Evolutionary conservation across 768 basidiomycete species (phyloP), one percentile per base, ranked within the genome.

Genomic region (Tylopilus plumbeoviolaceoides): DNA sequence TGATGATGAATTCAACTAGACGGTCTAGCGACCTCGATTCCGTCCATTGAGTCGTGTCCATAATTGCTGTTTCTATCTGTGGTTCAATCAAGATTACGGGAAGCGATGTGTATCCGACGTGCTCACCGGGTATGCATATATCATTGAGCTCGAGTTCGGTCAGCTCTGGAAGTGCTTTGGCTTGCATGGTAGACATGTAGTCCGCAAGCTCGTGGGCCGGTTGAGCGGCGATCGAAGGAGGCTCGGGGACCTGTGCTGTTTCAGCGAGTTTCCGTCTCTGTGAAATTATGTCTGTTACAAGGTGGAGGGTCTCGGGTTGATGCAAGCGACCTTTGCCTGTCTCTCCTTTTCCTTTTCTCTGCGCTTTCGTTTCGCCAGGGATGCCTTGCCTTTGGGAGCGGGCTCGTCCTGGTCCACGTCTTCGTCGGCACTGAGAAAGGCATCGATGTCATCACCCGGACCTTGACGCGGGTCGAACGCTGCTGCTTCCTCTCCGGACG

Each of bases 131-230:
- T 68, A 97, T 85, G 47, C 74, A 75, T 42, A 86, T 73, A 60
- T 95, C 93, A 12, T 81, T 79, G 35, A 95, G 76, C 72, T 98
- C 95, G 53, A 98, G 75, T 12, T 73, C 72, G 8, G 87, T 88
- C 61, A 88, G 71, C 44, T 85, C 78, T 3, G 83, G 74, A 61
- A 85, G 87, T 4, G 82, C 78, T 61, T 84, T 89, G 44, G 76
- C 76, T 64, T 92, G 91, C 71, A 85, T 76, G 23, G 78, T 65
- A 9, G 79, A 72, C 18, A 95, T 63, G 63, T 88, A 87, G 30
- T 81, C 78, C 11, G 80, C 77, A n/a, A 91, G 71, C 50, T 74
- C 69, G 38, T 70, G 64, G 7, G 87, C 79, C 9, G 84, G 66
- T 65, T 84, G 82, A 20, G 76, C 72, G 41, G 86, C 81, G 38